These are phyloP conservation scores for Stagonosporopsis cucurbitacearum DNA, from an alignment of 2,329 filamentous ascomycete genomes.

Conservation along the genomic window DNA sequence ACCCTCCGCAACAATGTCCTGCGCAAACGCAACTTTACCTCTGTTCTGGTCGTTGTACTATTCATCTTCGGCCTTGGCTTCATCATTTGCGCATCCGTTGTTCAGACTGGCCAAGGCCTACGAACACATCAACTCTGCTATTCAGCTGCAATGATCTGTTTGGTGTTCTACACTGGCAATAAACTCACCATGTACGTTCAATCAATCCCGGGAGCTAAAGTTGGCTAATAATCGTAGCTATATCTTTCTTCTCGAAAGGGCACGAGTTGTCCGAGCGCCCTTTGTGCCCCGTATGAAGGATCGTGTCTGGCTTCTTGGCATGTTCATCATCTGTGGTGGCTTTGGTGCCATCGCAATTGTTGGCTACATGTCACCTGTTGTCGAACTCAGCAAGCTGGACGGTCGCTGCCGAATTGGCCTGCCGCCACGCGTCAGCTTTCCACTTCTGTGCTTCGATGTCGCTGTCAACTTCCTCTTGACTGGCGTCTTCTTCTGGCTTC, in stretches of 20 bases:
- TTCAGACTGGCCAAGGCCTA: slow-evolving; percentile 38
- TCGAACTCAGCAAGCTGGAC: slow-evolving; percentile 36
- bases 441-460: slow-evolving; percentile 48
- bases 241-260: slow-evolving; percentile 50
- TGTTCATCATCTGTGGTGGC: slow-evolving; percentile 32
- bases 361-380: slow-evolving; percentile 40
- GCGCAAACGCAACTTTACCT: slow-evolving; percentile 24
- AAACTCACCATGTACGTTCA: slow-evolving; percentile 39
- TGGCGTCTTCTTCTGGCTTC: slow-evolving; percentile 43
- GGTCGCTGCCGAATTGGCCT: slow-evolving; percentile 48
- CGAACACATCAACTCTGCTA: slow-evolving; percentile 35
- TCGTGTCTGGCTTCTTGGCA: slow-evolving; percentile 41
- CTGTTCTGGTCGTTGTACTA: slow-evolving; percentile 18
- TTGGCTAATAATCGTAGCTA: slow-evolving; percentile 29
- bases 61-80: slow-evolving; percentile 25
- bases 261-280: slow-evolving; percentile 42
- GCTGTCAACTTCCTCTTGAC: slow-evolving; percentile 46
- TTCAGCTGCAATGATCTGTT: slow-evolving; percentile 45
- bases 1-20: slow-evolving; percentile 22
- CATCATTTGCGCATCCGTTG: slow-evolving; percentile 27
- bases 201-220: not conserved
- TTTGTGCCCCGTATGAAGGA: slow-evolving; percentile 39
- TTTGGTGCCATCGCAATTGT: slow-evolving; percentile 36
- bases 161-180: slow-evolving; percentile 47
- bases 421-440: slow-evolving; percentile 40